phyloP scores from a whole-genome alignment of 192 early-diverging fungal species.

The Ambispora gerdemannii region DNA sequence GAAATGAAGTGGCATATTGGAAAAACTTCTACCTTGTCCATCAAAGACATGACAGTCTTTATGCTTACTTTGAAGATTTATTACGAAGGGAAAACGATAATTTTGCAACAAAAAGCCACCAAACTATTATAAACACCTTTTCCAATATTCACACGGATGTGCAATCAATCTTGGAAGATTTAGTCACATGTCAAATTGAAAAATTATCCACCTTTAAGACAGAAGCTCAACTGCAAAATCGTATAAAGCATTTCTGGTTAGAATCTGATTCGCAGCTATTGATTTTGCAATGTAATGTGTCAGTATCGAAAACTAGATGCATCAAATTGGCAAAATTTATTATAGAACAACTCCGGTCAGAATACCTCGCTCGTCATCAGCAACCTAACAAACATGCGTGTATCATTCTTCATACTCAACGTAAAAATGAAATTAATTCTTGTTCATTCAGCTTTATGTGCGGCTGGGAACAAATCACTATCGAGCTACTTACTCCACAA shows the following conservation, averaged over 20 bases:
- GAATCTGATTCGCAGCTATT: slow-evolving; percentile 9
- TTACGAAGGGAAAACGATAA: neutral
- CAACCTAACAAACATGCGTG: slow-evolving; percentile 29
- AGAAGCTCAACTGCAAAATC: slow-evolving; percentile 26
- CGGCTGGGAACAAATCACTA: slow-evolving; percentile 30
- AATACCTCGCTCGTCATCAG: slow-evolving; percentile 25
- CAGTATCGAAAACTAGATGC: slow-evolving; percentile 13
- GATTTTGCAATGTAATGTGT: slow-evolving; percentile 29
- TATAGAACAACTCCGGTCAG: slow-evolving; percentile 23
- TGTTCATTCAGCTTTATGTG: slow-evolving; percentile 27
- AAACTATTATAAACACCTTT: slow-evolving; percentile 28
- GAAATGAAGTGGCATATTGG: slow-evolving; percentile 16
- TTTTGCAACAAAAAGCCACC: neutral
- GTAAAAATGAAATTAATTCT: neutral
- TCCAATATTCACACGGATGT: slow-evolving; percentile 33
- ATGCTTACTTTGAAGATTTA: slow-evolving; percentile 3
- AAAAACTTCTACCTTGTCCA: slow-evolving; percentile 16
- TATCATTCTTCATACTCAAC: slow-evolving; percentile 28
- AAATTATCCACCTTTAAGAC: slow-evolving; percentile 31
- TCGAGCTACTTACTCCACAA: slow-evolving; percentile 17
- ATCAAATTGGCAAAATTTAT: slow-evolving; percentile 32
- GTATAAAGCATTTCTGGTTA: slow-evolving; percentile 29
- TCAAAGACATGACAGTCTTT: slow-evolving; percentile 12
- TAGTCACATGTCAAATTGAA: slow-evolving; percentile 2
- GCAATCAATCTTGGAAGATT: neutral